A percentile compares a stretch with the other conserved stretches of the same genome.
phyloP scores from a whole-genome alignment of 345 rosid species.

The Eucalyptus melliodora region DNA sequence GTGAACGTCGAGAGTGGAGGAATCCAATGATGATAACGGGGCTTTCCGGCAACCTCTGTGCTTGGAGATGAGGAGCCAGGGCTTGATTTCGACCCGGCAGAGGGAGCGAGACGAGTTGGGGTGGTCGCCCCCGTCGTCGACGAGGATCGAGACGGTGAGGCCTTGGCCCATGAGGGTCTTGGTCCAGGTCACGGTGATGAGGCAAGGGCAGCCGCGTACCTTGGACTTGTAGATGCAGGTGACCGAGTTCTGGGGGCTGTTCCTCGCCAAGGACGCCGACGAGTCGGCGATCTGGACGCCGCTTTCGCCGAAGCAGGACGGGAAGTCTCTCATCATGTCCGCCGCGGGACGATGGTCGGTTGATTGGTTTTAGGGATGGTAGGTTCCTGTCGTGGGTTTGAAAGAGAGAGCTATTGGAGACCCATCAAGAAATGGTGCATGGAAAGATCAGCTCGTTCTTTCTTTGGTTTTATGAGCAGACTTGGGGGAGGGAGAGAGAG shows the following conservation, averaged over 20 bases:
- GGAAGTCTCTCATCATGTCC: constrained; percentile 72
- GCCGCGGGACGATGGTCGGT: neutral
- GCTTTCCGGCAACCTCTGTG: constrained; percentile 21
- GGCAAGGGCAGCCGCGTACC: constrained; percentile 39
- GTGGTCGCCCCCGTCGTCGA: constrained; percentile 10
- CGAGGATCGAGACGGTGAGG: constrained; percentile 44
- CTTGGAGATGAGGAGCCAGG: constrained; percentile 87
- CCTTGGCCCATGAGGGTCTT: constrained; percentile 87
- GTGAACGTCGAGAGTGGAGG: constrained; percentile 34
- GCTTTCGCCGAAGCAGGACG: constrained; percentile 94
- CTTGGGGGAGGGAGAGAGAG: neutral
- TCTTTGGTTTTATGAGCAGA: neutral
- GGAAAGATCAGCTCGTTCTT: neutral
- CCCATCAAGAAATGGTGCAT: neutral
- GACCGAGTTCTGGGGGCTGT: constrained; percentile 69
- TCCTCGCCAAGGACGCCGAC: constrained; percentile 41
- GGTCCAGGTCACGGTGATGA: constrained; percentile 77
- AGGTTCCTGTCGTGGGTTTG: neutral
- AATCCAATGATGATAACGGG: constrained; percentile 4
- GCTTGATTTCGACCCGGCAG: constrained; percentile 81
- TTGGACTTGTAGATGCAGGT: constrained; percentile 69
- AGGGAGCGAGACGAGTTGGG: constrained; percentile 31
- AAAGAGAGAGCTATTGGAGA: neutral
- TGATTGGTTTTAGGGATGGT: neutral
- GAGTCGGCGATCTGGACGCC: constrained; percentile 93